phyloP scores from a whole-genome alignment of 306 rosid genomes.

The Pachyrhizus erosus region DNA sequence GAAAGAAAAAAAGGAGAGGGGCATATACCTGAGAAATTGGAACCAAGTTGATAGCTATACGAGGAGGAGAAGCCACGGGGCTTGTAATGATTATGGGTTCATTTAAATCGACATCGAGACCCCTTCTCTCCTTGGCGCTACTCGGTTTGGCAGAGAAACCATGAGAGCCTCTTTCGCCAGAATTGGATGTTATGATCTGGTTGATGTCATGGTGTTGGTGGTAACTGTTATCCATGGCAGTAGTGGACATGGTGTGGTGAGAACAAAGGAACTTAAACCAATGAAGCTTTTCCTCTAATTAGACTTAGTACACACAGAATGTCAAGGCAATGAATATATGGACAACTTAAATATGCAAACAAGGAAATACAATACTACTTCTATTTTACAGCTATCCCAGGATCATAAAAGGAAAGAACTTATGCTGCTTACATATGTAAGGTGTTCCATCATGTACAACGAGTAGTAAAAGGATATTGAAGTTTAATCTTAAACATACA shows the following conservation, averaged over 20 bases:
- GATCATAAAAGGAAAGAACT: background rate
- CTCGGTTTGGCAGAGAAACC: background rate
- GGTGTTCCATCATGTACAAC: background rate
- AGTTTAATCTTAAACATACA: too few relatives aligned
- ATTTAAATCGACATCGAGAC: background rate
- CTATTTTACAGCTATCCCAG: background rate
- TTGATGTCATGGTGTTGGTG: background rate
- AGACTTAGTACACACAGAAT: background rate
- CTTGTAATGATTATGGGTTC: slow-evolving; percentile 44
- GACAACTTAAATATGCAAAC: background rate
- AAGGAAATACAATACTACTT: background rate
- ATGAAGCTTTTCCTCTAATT: too few relatives aligned
- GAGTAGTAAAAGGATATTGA: background rate
- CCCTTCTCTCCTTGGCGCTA: background rate
- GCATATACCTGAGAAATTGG: slow-evolving; percentile 63
- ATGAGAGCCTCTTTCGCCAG: too few relatives aligned
- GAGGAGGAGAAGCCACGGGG: slow-evolving; percentile 37
- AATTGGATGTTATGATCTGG: too few relatives aligned
- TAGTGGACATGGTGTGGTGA: too few relatives aligned
- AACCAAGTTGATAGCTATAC: slow-evolving; percentile 51
- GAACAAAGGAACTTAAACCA: too few relatives aligned
- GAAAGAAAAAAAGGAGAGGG: too few relatives aligned
- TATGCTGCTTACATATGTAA: too few relatives aligned
- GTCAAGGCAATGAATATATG: background rate
- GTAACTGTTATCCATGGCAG: background rate